Evolutionary conservation across 768 basidiomycete genomes (phyloP), one percentile per base, ranked within the genome.

Genomic region (Coprinellus micaceus): DNA sequence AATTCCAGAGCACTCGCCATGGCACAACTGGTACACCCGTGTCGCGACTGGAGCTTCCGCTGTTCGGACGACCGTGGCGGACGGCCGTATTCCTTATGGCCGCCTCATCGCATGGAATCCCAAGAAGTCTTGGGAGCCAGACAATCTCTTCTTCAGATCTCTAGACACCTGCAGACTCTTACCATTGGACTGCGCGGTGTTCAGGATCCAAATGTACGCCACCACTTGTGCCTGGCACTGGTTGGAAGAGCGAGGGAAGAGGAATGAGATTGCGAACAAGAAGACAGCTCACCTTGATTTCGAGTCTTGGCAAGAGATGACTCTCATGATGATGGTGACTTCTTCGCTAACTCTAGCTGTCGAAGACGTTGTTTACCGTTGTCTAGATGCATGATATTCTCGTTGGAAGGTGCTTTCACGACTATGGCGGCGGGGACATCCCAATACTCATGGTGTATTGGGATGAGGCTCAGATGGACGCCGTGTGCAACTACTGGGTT

Each of bases 391-490:
- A 66, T 50, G 58, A 64, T 2, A 33, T 68, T 4, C 58, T 65
- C 11, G 25, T 69, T 26, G 59, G 69, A 24, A 61, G 68, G 2
- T 67, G 66, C 29, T 69, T 67, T 64, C 67, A 66, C 40, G 67
- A 69, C 54, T 53, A 53, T 17, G 67, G 64, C 11, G 64, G 67
- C 21, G 65, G 29, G 3, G 66, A 71, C 46, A 62, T 69, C 37
- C 64, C 67, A 4, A 33, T 69, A 15, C 41, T 67, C 30, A 1
- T 64, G 21, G 61, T 62, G 3, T 40, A 53, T 21, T 69, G 67
- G 69, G 37, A 30, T 11, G 46, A 54, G 3, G 57, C 61, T 29
- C 56, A 58, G n/a, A 59, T 64, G n/a, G 60, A 63, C 17, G 36
- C 21, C 12, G 65, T 65, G 13, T 44, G 65, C 19, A 61, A 64